Evolutionary conservation across 768 basidiomycete genomes (phyloP).

Genomic region (Russula abietina): DNA sequence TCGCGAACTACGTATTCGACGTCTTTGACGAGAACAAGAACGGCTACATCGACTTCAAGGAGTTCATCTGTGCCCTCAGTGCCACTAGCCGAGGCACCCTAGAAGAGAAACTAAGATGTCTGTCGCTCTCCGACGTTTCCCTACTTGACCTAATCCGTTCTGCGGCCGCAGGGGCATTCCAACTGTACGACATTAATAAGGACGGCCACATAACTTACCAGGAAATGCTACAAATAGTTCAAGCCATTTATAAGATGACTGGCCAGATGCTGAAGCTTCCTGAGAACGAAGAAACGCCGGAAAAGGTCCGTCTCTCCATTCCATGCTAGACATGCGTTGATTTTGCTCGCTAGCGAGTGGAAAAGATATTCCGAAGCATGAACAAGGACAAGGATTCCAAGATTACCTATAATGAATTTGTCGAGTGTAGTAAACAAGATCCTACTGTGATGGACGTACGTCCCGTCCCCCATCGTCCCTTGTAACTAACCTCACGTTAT

Average conservation of each 20-base stretch:
- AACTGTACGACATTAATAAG: slow-evolving; percentile 97
- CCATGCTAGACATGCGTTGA: slow-evolving; percentile 8
- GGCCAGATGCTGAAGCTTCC: slow-evolving; percentile 99
- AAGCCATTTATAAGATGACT: slow-evolving; percentile 99
- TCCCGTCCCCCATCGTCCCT: slow-evolving; percentile 4
- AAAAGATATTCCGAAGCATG: slow-evolving; percentile 99
- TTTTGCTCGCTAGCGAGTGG: slow-evolving; percentile 64
- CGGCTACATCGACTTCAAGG: slow-evolving; percentile 97
- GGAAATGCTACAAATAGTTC: slow-evolving; percentile 98
- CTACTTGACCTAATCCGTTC: neutral
- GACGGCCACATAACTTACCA: slow-evolving; percentile 98
- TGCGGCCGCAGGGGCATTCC: slow-evolving; percentile 92
- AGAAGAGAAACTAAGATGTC: slow-evolving; percentile 98
- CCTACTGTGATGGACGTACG: slow-evolving; percentile 96
- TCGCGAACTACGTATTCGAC: slow-evolving; percentile 98
- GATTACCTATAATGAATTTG: slow-evolving; percentile 94
- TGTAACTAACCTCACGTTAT: slow-evolving; percentile 12
- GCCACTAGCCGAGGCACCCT: slow-evolving; percentile 88
- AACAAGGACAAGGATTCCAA: slow-evolving; percentile 91
- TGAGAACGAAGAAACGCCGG: slow-evolving; percentile 98
- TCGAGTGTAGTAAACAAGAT: slow-evolving; percentile 97
- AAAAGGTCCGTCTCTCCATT: slow-evolving; percentile 58
- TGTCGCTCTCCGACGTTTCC: slow-evolving; percentile 30
- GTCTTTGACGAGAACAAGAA: slow-evolving; percentile 95
- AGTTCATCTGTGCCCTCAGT: slow-evolving; percentile 97